Evolutionary conservation across 1,139 yeast genomes (phyloP).

Genomic region (Trichomonascaceae sp.): DNA sequence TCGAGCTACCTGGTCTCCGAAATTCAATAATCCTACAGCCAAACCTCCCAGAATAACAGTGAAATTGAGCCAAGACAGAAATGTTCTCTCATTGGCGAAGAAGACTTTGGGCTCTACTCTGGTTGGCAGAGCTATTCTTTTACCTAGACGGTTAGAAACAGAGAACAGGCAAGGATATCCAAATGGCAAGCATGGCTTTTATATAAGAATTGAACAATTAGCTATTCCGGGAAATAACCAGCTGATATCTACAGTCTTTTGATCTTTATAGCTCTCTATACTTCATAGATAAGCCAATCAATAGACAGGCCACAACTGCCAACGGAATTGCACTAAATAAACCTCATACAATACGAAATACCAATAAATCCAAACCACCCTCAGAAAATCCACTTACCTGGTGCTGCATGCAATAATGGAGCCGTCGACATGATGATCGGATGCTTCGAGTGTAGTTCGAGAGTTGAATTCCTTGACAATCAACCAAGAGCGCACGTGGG

Average conservation of each 20-base stretch:
- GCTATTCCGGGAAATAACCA: not conserved
- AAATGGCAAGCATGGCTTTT: not conserved
- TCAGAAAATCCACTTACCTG: conserved; percentile 37
- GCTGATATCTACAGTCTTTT: not conserved
- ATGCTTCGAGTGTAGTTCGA: not conserved
- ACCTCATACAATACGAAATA: not conserved
- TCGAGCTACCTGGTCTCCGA: conserved; percentile 91
- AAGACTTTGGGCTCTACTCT: conserved; percentile 98
- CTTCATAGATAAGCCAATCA: not conserved
- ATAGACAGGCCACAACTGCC: not conserved
- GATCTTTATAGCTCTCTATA: no score
- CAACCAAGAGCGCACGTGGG: conserved; percentile 6
- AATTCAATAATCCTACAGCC: conserved; percentile 91
- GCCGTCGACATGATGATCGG: conserved; percentile 46
- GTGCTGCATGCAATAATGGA: conserved; percentile 56
- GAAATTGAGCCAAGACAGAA: conserved; percentile 95
- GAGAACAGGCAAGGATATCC: not conserved
- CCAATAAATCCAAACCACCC: not conserved
- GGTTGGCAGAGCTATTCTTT: conserved; percentile 95
- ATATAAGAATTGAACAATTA: not conserved
- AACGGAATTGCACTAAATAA: not conserved
- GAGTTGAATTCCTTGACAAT: not conserved
- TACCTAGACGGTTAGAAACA: conserved; percentile 37
- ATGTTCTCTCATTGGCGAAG: conserved; percentile 93
- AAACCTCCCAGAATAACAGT: conserved; percentile 95